Evolutionary conservation across 106 monocot genomes (phyloP).

Genomic region (Dendrobium nobile): DNA sequence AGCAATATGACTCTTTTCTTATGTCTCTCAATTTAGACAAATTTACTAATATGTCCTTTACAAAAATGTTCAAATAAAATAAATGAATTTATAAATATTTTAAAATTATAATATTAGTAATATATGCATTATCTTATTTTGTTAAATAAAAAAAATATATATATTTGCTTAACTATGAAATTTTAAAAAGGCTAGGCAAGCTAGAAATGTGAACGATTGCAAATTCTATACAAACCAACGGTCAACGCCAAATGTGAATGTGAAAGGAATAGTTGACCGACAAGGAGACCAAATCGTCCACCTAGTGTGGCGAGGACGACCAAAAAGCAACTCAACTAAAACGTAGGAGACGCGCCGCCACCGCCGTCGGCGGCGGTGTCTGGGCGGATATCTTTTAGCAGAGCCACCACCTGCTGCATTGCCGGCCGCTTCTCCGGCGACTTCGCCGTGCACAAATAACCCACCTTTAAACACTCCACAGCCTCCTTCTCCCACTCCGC

Average conservation of each 20-base stretch:
- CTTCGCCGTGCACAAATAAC: slow-evolving; percentile 68
- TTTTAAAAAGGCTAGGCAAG: background rate
- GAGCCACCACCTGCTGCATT: slow-evolving; percentile 84
- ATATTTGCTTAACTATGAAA: background rate
- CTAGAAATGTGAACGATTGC: background rate
- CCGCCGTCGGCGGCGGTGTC: background rate
- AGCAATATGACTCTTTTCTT: no score
- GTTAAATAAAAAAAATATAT: no score
- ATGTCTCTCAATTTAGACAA: no score
- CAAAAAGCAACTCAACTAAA: background rate
- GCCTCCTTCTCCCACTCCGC: slow-evolving; percentile 45
- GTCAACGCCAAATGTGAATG: background rate
- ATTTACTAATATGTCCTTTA: no score
- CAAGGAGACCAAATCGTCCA: background rate
- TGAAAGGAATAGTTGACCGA: background rate
- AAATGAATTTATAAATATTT: no score
- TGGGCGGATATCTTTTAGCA: slow-evolving; percentile 64
- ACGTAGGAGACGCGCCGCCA: background rate
- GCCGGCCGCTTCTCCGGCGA: slow-evolving; percentile 53
- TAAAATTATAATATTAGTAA: no score
- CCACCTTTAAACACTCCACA: slow-evolving; percentile 50
- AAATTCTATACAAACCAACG: background rate
- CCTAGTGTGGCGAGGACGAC: background rate
- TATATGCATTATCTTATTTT: no score
- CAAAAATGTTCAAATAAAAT: no score